Conservation (phyloP, 1,284 basidiomycete genomes). For the Hymenochaete sp. region DNA sequence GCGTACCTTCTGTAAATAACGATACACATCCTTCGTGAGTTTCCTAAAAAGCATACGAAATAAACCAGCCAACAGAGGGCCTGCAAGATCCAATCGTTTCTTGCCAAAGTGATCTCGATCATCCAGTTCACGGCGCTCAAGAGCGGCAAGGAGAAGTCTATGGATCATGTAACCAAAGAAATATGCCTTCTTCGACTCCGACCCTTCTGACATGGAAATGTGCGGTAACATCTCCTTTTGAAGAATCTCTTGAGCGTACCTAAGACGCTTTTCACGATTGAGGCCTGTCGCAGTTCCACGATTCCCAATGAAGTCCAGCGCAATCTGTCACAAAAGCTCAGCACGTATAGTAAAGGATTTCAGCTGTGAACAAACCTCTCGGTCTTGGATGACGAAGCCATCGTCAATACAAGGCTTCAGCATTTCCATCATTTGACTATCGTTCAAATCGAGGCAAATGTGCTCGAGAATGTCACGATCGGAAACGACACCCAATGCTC, state of each 20-base stretch:
- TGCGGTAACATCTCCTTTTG: conserved; percentile 99
- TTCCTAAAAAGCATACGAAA: conserved; percentile 99
- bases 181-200: conserved; percentile 97
- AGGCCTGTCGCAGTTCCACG: conserved; percentile 94
- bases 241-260: conserved; percentile 95
- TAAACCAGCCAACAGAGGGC: conserved; percentile 88
- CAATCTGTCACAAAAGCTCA: conserved; percentile 36
- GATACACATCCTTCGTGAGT: conserved; percentile 93
- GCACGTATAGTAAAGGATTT: neutral
- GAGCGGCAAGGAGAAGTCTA: conserved; percentile 84
- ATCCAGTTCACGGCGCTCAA: conserved; percentile 93
- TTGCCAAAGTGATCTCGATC: conserved; percentile 99
- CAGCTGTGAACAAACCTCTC: conserved; percentile 51
- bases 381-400: conserved; percentile 96
- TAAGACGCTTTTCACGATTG: conserved; percentile 84
- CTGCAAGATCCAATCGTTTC: conserved; percentile 94
- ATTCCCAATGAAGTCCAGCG: conserved; percentile 96
- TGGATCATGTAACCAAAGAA: conserved; percentile 99
- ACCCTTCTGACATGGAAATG: conserved; percentile 92
- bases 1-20: conserved; percentile 89
- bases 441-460: conserved; percentile 97
- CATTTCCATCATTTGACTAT: conserved; percentile 95
- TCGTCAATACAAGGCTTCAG: conserved; percentile 98
- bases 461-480: conserved; percentile 97
- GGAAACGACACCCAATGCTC: conserved; percentile 94